Evolutionary conservation across 768 basidiomycete species (phyloP), one percentile per base, ranked within the genome.

Genomic region (Mycena vitilis): DNA sequence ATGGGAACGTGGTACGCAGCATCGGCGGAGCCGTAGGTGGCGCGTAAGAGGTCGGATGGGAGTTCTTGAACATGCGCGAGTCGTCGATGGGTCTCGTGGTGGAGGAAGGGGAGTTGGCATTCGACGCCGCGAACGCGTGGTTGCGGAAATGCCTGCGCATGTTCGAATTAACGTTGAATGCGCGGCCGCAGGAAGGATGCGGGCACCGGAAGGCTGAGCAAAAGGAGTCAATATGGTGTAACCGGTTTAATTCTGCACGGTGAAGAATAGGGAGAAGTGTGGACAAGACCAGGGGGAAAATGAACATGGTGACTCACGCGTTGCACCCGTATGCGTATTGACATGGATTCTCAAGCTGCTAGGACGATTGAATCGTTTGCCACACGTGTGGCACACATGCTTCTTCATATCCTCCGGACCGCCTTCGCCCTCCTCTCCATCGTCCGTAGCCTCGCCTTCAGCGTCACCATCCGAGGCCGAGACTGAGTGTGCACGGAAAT

Each of bases 81-180:
- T 30, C 30, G 5, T 30, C 30, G 30, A 30, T 5, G 40, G 7
- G 40, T 2, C 10, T 42, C 2, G 10, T 42, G 40, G 40, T 12
- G 12, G 40, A 42, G 16, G 40, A 12, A 42, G 20, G 40, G 6
- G 44, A 36, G 52, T 36, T 53, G 52, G 30, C 13, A 44, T 15
- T 16, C 16, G 7, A 52, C 25, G 51, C 4, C 23, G 20, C 22
- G 5, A 30, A 30, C 30, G 30, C 45, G 40, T 94, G 92, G 76
- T 91, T 93, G 52, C 91, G 83, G 75, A 88, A 90, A 73, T 94
- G 93, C 7, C 93, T 83, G 37, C 93, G 86, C 93, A 94, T 94
- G 76, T 94, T 95, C 0, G 91, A 92, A 75, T 93, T 92, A 54
- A 93, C 93, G 70, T 93, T 94, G 79, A 94, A 94, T 66, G 90